Percentiles rank a stretch among this genome's conserved stretches.
These are phyloP conservation scores for Saccharata proteae DNA, from an alignment of 2,329 filamentous ascomycete species.

Conservation along the genomic window DNA sequence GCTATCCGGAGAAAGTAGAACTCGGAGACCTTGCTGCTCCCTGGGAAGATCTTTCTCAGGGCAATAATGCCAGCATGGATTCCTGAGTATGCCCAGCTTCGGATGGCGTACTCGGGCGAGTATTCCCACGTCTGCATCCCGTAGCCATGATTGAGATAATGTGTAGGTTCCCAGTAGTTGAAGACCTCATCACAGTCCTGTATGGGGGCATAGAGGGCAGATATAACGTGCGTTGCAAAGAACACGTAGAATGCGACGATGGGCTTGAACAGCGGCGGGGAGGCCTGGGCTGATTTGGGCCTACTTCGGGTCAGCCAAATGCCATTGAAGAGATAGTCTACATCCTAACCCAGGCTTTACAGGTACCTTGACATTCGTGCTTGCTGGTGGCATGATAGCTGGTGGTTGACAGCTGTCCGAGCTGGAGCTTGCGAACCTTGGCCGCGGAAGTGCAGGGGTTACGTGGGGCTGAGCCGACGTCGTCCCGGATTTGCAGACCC, in stretches of 20 bases:
- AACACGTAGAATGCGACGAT: slow-evolving; percentile 74
- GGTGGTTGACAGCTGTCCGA: no score
- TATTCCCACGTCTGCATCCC: slow-evolving; percentile 98
- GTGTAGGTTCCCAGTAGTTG: slow-evolving; percentile 97
- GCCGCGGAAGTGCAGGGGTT: no score
- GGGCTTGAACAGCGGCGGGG: slow-evolving; percentile 44
- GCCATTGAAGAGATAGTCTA: no score
- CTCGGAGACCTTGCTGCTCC: slow-evolving; percentile 42
- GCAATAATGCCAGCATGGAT: slow-evolving; percentile 66
- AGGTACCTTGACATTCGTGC: no score
- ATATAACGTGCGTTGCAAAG: slow-evolving; percentile 57
- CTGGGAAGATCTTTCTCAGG: slow-evolving; percentile 44
- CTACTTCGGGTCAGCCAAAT: no score
- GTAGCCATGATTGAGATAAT: slow-evolving; percentile 86
- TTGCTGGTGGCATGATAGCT: no score
- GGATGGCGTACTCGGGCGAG: slow-evolving; percentile 84
- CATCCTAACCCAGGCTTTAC: no score
- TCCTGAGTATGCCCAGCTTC: slow-evolving; percentile 83
- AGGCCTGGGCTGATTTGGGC: no score
- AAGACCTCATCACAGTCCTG: slow-evolving; percentile 98
- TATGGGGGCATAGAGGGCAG: slow-evolving; percentile 76
- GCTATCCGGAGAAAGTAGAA: slow-evolving; percentile 78
- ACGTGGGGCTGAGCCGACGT: no score
- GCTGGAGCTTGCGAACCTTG: no score
- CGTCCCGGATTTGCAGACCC: no score